Evolutionary conservation across 169 alveolate genomes (phyloP), one percentile per base, ranked within the genome.

Genomic region (Cryptosporidium baileyi): DNA sequence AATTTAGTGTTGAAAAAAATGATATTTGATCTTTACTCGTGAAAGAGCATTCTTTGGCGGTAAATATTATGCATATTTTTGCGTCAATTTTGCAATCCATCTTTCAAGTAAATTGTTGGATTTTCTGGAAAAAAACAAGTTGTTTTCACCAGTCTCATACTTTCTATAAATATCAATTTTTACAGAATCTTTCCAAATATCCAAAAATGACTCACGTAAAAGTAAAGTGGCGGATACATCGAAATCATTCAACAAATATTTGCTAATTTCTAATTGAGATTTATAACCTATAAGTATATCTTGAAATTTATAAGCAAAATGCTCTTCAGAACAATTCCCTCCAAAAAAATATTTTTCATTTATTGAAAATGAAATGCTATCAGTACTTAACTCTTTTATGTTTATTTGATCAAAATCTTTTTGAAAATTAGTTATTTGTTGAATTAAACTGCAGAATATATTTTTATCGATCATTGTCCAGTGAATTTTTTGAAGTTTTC

Each of bases 1-100:
- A n/a, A n/a, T n/a, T n/a, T n/a, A n/a, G n/a, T n/a, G n/a, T n/a
- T n/a, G n/a, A n/a, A n/a, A n/a, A n/a, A n/a, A n/a, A n/a, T n/a
- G n/a, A n/a, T n/a, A n/a, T n/a, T 22, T n/a, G 7, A 11, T 52
- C 7, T 11, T 17, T 47, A 22, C 43, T 45, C 81, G 49, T 51
- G 62, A 45, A 44, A 26, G 34, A 44, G 81, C 30, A 62, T 36
- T 9, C 26, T 36, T 19, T 43, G 26, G 80, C 80, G 80, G 60
- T 65, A 49, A 65, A 30, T 47, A 36, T 38, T 61, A 24, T 65
- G 81, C 63, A 65, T 65, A 44, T 65, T 65, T 65, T 65, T 65
- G 81, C 45, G 54, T n/a, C n/a, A 65, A 60, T 65, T 65, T 65
- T 9, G 5, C 24, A 65, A 49, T 49, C 81, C 81, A 65, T 44